These are phyloP conservation scores for Euphorbia schlechtendalii DNA, from an alignment of 441 rosid species.

Conservation along the genomic window DNA sequence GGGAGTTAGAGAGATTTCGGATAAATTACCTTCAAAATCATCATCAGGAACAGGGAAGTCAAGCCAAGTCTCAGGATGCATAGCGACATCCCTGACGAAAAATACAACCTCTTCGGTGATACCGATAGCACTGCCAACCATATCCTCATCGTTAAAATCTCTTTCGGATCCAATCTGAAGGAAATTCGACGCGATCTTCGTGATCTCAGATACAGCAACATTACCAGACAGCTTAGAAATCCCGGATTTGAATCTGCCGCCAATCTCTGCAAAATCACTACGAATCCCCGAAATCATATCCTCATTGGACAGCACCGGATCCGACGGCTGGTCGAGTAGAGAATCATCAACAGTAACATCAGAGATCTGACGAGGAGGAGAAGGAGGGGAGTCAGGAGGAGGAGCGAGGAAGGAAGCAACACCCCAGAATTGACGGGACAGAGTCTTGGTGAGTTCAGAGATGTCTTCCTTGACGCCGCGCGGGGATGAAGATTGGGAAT, in stretches of 20 bases:
- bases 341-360: slow-evolving; percentile 16
- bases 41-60: slow-evolving; percentile 65
- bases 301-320: slow-evolving; percentile 30
- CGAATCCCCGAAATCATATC: slow-evolving; percentile 58
- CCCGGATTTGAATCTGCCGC: slow-evolving; percentile 70
- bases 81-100: slow-evolving; percentile 62
- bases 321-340: slow-evolving; percentile 22
- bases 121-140: slow-evolving; percentile 48
- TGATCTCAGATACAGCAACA: slow-evolving; percentile 62
- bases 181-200: slow-evolving; percentile 80
- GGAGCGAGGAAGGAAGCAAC: slow-evolving; percentile 96
- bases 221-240: slow-evolving; percentile 74
- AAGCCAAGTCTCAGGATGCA: slow-evolving; percentile 94
- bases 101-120: slow-evolving; percentile 72
- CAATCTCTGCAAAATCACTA: slow-evolving; percentile 86
- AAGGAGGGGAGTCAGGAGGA: slow-evolving; percentile 41
- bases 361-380: slow-evolving; percentile 15
- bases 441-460: slow-evolving; percentile 70
- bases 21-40: slow-evolving; percentile 54
- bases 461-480: slow-evolving; percentile 90
- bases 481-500: slow-evolving; percentile 26
- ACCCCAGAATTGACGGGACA: slow-evolving; percentile 85
- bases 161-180: slow-evolving; percentile 60
- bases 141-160: slow-evolving; percentile 26
- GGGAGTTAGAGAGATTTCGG: too few species aligned